These are phyloP conservation scores for Berkeleyomyces basicola DNA, from an alignment of 2,329 filamentous ascomycete species.

Conservation along the genomic window DNA sequence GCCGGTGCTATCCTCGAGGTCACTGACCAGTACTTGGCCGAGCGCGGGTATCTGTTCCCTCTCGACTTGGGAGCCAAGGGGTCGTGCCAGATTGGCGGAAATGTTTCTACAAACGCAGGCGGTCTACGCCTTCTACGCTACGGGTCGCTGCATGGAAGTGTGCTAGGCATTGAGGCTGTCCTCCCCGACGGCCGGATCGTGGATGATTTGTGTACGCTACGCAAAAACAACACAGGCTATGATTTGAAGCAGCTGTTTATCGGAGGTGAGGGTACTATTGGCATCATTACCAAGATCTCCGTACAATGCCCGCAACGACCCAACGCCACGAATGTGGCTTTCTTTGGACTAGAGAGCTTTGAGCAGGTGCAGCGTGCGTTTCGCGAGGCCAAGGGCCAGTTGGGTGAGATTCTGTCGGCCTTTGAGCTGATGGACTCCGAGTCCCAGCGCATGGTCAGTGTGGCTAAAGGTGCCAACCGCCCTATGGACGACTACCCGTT, in stretches of 20 bases:
- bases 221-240: constrained; percentile 98
- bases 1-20: constrained; percentile 82
- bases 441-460: constrained; percentile 61
- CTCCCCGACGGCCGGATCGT: constrained; percentile 85
- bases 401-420: constrained; percentile 89
- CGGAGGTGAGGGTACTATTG: constrained; percentile 85
- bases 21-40: constrained; percentile 70
- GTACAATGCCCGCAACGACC: constrained; percentile 80
- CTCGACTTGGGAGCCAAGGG: constrained; percentile 96
- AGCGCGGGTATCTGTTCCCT: constrained; percentile 79
- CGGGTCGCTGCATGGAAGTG: constrained; percentile 82
- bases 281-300: constrained; percentile 79
- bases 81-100: constrained; percentile 90
- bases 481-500: constrained; percentile 84
- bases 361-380: constrained; percentile 79
- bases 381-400: constrained; percentile 71
- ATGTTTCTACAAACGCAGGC: constrained; percentile 89
- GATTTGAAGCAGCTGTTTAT: constrained; percentile 96
- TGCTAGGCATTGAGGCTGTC: constrained; percentile 84
- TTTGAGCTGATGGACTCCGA: constrained; percentile 93
- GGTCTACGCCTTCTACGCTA: constrained; percentile 81
- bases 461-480: constrained; percentile 57
- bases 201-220: constrained; percentile 69
- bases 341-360: constrained; percentile 80
- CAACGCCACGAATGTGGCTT: constrained; percentile 82